phyloP scores from a whole-genome alignment of 2,329 filamentous ascomycete genomes.

The Penicillium sp. region DNA sequence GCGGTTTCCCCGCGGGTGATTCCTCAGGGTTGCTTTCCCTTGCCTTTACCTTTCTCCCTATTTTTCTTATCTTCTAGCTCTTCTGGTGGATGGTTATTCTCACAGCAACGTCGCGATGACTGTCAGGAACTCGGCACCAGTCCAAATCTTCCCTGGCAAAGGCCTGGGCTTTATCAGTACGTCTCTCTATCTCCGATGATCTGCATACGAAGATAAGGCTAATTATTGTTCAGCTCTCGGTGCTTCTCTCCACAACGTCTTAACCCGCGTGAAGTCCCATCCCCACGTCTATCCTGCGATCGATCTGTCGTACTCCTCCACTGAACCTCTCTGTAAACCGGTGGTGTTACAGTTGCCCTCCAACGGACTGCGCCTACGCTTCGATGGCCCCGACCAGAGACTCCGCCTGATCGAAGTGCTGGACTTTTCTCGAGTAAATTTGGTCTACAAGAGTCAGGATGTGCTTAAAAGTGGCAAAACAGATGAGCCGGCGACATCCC shows the following conservation, averaged over 20 bases:
- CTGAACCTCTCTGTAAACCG: conserved; percentile 71
- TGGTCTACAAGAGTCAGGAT: conserved; percentile 80
- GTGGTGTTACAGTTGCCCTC: conserved; percentile 73
- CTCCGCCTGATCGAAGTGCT: conserved; percentile 86
- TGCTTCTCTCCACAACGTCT: conserved; percentile 83
- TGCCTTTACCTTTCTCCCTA: background rate
- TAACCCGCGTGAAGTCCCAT: conserved; percentile 85
- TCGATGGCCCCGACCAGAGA: conserved; percentile 90
- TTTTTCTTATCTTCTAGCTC: background rate
- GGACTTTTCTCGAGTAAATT: conserved; percentile 81
- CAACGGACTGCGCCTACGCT: conserved; percentile 86
- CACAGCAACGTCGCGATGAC: conserved; percentile 30
- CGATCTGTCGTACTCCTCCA: conserved; percentile 77
- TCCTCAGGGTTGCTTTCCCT: background rate
- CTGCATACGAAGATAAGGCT: conserved; percentile 19
- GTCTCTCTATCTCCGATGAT: conserved; percentile 18
- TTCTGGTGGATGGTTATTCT: conserved; percentile 3
- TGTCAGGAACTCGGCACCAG: conserved; percentile 38
- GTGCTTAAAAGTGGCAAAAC: conserved; percentile 61
- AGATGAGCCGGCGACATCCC: conserved; percentile 30
- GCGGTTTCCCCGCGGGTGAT: conserved; percentile 1
- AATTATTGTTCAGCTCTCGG: conserved; percentile 67
- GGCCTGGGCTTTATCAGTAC: conserved; percentile 63
- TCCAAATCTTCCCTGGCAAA: conserved; percentile 66
- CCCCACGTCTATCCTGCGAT: conserved; percentile 79